phyloP scores from a whole-genome alignment of 345 rosid genomes.

The Linum tenue region DNA sequence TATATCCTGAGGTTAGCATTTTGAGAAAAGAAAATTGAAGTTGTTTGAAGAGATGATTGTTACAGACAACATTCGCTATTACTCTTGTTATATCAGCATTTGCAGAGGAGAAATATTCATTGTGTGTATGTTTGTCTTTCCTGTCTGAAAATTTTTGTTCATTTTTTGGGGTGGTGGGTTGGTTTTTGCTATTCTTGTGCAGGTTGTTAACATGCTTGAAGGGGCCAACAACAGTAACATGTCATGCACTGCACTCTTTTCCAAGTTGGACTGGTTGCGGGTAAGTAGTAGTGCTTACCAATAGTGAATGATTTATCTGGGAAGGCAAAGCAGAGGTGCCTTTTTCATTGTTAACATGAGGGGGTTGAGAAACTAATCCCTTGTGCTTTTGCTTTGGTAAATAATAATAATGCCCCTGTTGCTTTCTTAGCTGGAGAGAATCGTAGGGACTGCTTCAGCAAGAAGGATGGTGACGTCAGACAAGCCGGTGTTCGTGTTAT shows the following conservation, averaged over 20 bases:
- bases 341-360: neutral
- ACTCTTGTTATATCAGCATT: too few relatives aligned
- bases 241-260: slow-evolving; percentile 74
- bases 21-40: neutral
- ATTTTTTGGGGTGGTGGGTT: neutral
- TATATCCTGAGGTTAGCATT: slow-evolving; percentile 71
- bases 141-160: neutral
- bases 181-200: slow-evolving; percentile 19
- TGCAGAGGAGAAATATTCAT: neutral
- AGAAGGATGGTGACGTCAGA: slow-evolving; percentile 64
- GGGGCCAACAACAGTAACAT: slow-evolving; percentile 37
- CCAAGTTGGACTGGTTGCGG: slow-evolving; percentile 56
- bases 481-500: slow-evolving; percentile 56
- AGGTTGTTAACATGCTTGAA: slow-evolving; percentile 87
- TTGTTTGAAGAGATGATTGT: too few relatives aligned
- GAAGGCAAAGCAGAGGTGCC: neutral
- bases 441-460: slow-evolving; percentile 56
- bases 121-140: neutral
- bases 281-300: slow-evolving; percentile 25
- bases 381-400: neutral
- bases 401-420: neutral
- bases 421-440: slow-evolving; percentile 58
- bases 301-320: neutral
- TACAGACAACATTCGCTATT: neutral
- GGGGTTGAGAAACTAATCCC: neutral